phyloP scores from a whole-genome alignment of 2,329 filamentous ascomycete genomes.

The Ilyonectria sp. region DNA sequence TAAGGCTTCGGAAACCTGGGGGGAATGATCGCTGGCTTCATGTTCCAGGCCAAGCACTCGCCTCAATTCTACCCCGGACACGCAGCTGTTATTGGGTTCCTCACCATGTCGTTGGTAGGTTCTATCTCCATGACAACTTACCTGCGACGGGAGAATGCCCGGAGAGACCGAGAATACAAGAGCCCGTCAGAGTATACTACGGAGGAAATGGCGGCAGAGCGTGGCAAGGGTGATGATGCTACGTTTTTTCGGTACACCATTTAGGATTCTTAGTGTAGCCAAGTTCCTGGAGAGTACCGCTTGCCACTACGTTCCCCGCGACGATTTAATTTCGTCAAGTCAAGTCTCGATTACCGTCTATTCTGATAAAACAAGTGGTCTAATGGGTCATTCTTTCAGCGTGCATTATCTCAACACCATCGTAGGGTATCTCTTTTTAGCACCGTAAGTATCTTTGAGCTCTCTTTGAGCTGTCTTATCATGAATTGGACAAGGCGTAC shows the following conservation, averaged over 20 bases:
- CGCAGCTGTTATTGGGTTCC: slow-evolving; percentile 58
- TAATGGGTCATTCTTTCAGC: no score
- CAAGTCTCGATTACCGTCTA: no score
- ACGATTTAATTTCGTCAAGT: no score
- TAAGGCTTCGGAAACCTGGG: slow-evolving; percentile 52
- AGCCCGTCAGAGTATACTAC: slow-evolving; percentile 67
- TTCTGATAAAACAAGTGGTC: no score
- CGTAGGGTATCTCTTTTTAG: no score
- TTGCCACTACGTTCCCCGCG: no score
- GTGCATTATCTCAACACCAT: no score
- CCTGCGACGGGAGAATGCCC: slow-evolving; percentile 69
- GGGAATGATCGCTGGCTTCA: slow-evolving; percentile 53
- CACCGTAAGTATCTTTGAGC: no score
- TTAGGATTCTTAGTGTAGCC: slow-evolving; percentile 45
- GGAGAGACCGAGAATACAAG: slow-evolving; percentile 65
- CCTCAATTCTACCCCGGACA: slow-evolving; percentile 65
- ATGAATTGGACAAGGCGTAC: slow-evolving; percentile 62
- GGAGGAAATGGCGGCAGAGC: slow-evolving; percentile 65
- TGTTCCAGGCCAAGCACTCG: slow-evolving; percentile 71
- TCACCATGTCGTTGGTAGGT: slow-evolving; percentile 54
- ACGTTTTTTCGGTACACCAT: slow-evolving; percentile 69
- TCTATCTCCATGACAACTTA: slow-evolving; percentile 68
- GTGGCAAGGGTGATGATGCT: slow-evolving; percentile 66
- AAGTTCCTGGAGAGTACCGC: no score
- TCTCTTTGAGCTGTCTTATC: no score